Base-by-base conservation (phyloP, 179 eudicot species). In the Sideroxylon spinosum region DNA sequence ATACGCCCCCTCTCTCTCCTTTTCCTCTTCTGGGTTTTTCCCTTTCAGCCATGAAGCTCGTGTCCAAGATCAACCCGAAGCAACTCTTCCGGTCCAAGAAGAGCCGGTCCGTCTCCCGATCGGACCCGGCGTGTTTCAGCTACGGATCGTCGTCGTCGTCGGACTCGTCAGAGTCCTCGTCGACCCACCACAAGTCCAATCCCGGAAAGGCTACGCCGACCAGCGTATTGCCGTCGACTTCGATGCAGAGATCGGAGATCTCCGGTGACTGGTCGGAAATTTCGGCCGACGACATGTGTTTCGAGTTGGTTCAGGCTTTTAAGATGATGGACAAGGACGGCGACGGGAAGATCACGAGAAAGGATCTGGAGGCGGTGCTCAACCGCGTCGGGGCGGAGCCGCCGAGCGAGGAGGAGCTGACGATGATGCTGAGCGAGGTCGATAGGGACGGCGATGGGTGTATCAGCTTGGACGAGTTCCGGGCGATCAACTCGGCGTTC, bases 381-480 rank as follows among this genome's bases (percentile, higher is more conserved):
- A 77, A 76, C 78, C 87, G 87, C 12, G 76, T 88, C 6, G 85
- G 87, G 1, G 59, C 65, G 44, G 77, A 76, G 46, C 86, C 87
- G 28, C 82, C 82, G 8, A 84, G 76, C 73, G 86, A 80, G 25
- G 94, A 89, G 52, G 98, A 90, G 79, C 69, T 91, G 7, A 75
- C 28, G 0, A 26, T 69, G 63, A 89, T 93, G 94, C 73, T 90
- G 0, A 74, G 71, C 29, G 98, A 91, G 52, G 87, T 92, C 0
- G 97, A 93, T 69, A 22, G 20, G 0, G 89, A 93, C 73, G 91
- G 94, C 0, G 95, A 93, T 72, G 98, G 98, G 0, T 85, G 92
- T 16, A 89, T 93, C n/a, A 90, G 88, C 67, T 32, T 93, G 13
- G 86, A 92, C n/a, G 98, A 93, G 79, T 87, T 92, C 11, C 79